Evolutionary conservation across 768 basidiomycete genomes (phyloP).

Genomic region (Mrakia blollopis): DNA sequence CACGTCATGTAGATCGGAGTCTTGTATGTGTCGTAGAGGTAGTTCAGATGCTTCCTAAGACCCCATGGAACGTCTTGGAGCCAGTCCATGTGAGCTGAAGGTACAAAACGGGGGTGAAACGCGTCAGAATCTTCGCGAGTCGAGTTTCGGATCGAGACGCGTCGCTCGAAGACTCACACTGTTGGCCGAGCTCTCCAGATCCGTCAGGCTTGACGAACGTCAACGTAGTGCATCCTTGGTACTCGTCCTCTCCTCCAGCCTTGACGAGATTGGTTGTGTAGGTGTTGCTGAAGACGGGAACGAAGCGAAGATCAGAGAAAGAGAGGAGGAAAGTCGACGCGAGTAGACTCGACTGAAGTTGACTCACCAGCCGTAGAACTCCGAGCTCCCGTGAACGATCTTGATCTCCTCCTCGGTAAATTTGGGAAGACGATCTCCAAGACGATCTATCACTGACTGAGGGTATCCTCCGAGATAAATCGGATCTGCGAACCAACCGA

Average conservation of each 20-base stretch:
- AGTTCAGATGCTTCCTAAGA: slow-evolving; percentile 55
- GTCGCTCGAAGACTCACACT: slow-evolving; percentile 3
- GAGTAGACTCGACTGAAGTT: not conserved
- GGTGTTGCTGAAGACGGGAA: slow-evolving; percentile 24
- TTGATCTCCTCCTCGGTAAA: slow-evolving; percentile 40
- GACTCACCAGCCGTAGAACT: slow-evolving; percentile 26
- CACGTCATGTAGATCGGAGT: not conserved
- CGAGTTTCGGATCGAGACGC: slow-evolving; percentile 18
- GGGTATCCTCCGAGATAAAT: slow-evolving; percentile 71
- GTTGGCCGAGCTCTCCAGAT: slow-evolving; percentile 21
- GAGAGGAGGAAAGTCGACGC: not conserved
- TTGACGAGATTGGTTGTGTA: slow-evolving; percentile 39
- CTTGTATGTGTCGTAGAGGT: slow-evolving; percentile 53
- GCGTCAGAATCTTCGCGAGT: not conserved
- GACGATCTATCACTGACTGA: slow-evolving; percentile 38
- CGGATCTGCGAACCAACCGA: slow-evolving; percentile 53
- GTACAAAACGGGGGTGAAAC: not conserved
- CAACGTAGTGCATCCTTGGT: slow-evolving; percentile 33
- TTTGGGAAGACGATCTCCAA: slow-evolving; percentile 40
- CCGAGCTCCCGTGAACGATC: slow-evolving; percentile 41
- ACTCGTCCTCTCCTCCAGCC: slow-evolving; percentile 37
- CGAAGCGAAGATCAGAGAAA: not conserved
- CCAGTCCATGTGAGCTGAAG: slow-evolving; percentile 23
- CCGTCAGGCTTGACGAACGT: slow-evolving; percentile 38
- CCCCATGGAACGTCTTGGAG: slow-evolving; percentile 33